Percentiles rank a stretch among this genome's conserved stretches.
These are phyloP conservation scores for Acer campestre DNA, from an alignment of 345 rosid species.

Conservation along the genomic window DNA sequence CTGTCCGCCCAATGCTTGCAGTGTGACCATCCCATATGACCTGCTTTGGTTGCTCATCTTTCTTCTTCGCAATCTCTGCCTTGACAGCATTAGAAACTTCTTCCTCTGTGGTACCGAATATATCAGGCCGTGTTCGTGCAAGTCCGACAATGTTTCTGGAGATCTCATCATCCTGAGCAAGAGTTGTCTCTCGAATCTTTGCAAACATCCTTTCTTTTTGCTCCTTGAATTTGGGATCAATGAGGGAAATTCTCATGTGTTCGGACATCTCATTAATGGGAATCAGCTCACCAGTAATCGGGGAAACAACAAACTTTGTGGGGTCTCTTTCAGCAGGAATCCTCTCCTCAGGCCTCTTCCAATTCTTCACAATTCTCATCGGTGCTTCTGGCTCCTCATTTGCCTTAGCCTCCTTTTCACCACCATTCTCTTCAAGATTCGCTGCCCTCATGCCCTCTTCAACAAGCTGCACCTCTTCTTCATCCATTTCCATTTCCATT, in stretches of 20 bases:
- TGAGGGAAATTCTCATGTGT: conserved; percentile 66
- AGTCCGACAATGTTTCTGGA: conserved; percentile 67
- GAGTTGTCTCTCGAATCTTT: conserved; percentile 67
- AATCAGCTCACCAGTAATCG: conserved; percentile 63
- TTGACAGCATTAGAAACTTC: conserved; percentile 72
- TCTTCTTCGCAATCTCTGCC: conserved; percentile 70
- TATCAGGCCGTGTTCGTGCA: conserved; percentile 66
- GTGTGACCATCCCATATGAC: conserved; percentile 77
- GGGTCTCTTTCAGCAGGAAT: conserved; percentile 60
- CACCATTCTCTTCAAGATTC: conserved; percentile 48
- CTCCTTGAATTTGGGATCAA: conserved; percentile 69
- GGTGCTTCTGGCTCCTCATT: conserved; percentile 56
- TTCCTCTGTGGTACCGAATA: conserved; percentile 69
- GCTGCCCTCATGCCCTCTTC: conserved; percentile 69
- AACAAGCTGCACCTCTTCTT: conserved; percentile 67
- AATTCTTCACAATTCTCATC: conserved; percentile 64
- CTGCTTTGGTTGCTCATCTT: conserved; percentile 71
- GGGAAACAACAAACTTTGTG: conserved; percentile 56
- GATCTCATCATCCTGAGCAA: conserved; percentile 69
- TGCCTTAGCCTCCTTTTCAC: conserved; percentile 27
- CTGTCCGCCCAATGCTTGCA: conserved; percentile 68
- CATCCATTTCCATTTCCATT: conserved; percentile 75
- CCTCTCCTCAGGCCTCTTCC: conserved; percentile 73
- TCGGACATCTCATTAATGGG: conserved; percentile 67
- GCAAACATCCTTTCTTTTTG: conserved; percentile 74